Evolutionary conservation across 208 protist species (phyloP).

Genomic region (Trypanosoma boissoni): DNA sequence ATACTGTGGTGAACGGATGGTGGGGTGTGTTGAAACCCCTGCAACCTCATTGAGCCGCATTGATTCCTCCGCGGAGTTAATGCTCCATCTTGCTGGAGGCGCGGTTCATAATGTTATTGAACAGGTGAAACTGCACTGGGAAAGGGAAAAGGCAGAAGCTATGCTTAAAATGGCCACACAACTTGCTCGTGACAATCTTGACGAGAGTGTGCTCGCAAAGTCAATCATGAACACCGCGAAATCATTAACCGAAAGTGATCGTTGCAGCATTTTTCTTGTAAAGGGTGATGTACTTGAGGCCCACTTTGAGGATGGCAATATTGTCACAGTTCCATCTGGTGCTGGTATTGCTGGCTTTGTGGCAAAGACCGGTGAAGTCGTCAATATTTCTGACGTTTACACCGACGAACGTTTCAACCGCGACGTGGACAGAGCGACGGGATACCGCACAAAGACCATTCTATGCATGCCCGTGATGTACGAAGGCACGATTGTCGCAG

Average conservation of each 20-base stretch:
- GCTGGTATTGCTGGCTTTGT: conserved; percentile 75
- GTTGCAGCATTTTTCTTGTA: conserved; percentile 72
- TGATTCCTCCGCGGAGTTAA: conserved; percentile 1
- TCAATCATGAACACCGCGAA: conserved; percentile 82
- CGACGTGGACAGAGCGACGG: conserved; percentile 60
- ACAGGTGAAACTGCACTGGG: conserved; percentile 24
- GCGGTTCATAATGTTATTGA: conserved; percentile 27
- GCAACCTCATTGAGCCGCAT: conserved; percentile 9
- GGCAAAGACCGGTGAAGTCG: conserved; percentile 40
- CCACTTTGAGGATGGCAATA: conserved; percentile 71
- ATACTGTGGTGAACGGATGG: conserved; percentile 27
- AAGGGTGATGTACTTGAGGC: conserved; percentile 51
- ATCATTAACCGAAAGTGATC: conserved; percentile 62
- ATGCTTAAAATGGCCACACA: conserved; percentile 83
- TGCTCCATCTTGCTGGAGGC: conserved; percentile 31
- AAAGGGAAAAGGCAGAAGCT: conserved; percentile 61
- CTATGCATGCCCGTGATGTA: conserved; percentile 70
- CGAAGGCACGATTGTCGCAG: conserved; percentile 66
- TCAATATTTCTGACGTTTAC: conserved; percentile 75
- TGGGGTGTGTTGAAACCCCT: conserved; percentile 64
- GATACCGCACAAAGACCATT: conserved; percentile 68
- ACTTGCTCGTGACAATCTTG: conserved; percentile 73
- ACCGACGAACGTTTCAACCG: conserved; percentile 69
- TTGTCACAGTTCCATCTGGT: conserved; percentile 43
- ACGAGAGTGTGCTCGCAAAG: conserved; percentile 64